Evolutionary conservation across 495 filamentous ascomycete species (phyloP), one percentile per base, ranked within the genome.

Genomic region (Aspergillus saccharolyticus): DNA sequence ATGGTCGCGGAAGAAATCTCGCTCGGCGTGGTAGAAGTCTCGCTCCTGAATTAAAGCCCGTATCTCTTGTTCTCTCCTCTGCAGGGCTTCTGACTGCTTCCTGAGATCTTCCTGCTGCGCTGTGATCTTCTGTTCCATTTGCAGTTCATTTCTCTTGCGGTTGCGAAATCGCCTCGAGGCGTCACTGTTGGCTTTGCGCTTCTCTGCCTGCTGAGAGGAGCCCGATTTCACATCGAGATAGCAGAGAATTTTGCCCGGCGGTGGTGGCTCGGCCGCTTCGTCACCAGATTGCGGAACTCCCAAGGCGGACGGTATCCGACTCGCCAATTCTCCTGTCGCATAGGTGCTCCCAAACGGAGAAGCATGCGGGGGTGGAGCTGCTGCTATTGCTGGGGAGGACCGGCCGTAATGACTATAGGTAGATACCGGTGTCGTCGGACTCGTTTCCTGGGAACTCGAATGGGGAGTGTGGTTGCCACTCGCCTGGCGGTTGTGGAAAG

Each of bases 181-280:
- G 45, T 89, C 90, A 51, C 95, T 96, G 68, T 98, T 98, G 43
- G 91, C 87, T 73, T 90, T 89, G 51, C 90, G 80, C 72, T 96
- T 97, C 74, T 96, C 90, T 60, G 95, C 90, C 63, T 90, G 88
- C 61, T 85, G 85, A 60, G 87, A 90, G 56, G 89, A 96, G 19
- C 86, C 92, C 59, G 87, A 85, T 59, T 91, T 89, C 61, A 89
- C 80, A 65, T 95, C 83, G 28, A 77, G 44, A 14, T 71, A 76
- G 56, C 90, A 83, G 53, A 85, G 84, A 55, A 92, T 87, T 69
- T 81, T 71, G 67, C 80, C 64, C 59, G 68, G 54, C 44, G 57
- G 42, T 64, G 74, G 47, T 60, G 74, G 42, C 70, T 53, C 58
- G 15, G 61, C 28, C 66, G 73, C 59, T 7, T 79, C 72, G 3